Conservation (phyloP, 345 rosid genomes). For the Melastoma malabathricum region DNA sequence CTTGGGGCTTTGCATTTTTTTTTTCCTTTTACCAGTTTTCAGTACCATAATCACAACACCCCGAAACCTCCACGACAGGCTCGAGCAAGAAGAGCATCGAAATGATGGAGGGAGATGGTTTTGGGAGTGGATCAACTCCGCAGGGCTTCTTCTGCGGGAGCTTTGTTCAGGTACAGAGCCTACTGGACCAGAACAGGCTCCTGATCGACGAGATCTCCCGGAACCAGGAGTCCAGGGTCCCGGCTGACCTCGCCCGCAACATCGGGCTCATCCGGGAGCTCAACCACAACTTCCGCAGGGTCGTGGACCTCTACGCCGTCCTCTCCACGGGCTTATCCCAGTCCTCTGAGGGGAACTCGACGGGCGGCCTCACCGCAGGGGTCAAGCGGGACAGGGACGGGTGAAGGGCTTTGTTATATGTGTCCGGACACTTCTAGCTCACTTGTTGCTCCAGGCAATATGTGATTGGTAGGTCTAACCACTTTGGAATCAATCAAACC, state of each 20-base stretch:
- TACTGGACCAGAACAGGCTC: constrained; percentile 56
- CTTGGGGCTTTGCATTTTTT: too few species aligned
- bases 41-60: too few species aligned
- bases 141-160: constrained; percentile 64
- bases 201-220: constrained; percentile 69
- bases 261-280: constrained; percentile 69
- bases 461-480: too few species aligned
- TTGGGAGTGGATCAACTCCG: constrained; percentile 30
- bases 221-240: constrained; percentile 66
- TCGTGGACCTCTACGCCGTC: constrained; percentile 55
- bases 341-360: constrained; percentile 59
- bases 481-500: too few species aligned
- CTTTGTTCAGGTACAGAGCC: constrained; percentile 56
- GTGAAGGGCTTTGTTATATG: constrained; percentile 4
- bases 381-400: constrained; percentile 46
- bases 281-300: constrained; percentile 67
- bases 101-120: constrained; percentile 47
- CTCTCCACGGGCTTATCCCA: constrained; percentile 51
- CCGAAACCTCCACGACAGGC: too few species aligned
- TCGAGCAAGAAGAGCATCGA: too few species aligned
- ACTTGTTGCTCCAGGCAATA: too few species aligned
- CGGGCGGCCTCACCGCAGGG: constrained; percentile 33
- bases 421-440: too few species aligned
- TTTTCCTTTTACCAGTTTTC: too few species aligned
- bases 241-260: constrained; percentile 55